These are phyloP conservation scores for Apiospora malaysiana DNA, from an alignment of 2,329 filamentous ascomycete genomes.

Conservation along the genomic window DNA sequence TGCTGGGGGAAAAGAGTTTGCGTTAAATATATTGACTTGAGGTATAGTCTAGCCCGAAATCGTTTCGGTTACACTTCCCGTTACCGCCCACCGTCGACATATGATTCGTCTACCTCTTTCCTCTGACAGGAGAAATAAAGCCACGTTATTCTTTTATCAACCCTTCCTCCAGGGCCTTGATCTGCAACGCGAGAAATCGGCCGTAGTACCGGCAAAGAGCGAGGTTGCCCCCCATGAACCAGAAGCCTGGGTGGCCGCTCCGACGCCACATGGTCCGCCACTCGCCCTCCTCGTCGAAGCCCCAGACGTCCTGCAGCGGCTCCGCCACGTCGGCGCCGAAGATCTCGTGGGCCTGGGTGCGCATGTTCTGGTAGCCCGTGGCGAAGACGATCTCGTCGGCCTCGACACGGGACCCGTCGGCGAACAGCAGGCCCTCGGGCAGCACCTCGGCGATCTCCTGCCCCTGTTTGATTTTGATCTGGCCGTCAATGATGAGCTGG, in stretches of 20 bases:
- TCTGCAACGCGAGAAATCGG: conserved; percentile 53
- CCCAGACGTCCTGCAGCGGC: conserved; percentile 65
- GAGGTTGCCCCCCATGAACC: conserved; percentile 59
- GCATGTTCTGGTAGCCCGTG: conserved; percentile 70
- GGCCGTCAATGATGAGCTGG: conserved; percentile 60
- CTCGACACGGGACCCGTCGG: conserved; percentile 55
- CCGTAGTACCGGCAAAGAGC: conserved; percentile 54
- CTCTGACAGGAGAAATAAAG: neutral
- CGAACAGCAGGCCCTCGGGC: conserved; percentile 46
- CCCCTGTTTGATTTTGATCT: conserved; percentile 59
- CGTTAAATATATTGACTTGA: too few relatives aligned
- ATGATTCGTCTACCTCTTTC: too few relatives aligned
- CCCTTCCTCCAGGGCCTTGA: conserved; percentile 51
- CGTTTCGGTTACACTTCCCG: too few relatives aligned
- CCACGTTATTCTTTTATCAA: conserved; percentile 27
- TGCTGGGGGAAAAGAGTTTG: too few relatives aligned
- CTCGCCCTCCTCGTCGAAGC: conserved; percentile 62
- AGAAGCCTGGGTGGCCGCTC: conserved; percentile 55
- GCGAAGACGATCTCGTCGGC: conserved; percentile 64
- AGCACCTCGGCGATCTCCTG: conserved; percentile 55
- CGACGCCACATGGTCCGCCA: conserved; percentile 54
- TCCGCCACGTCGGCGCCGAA: conserved; percentile 68
- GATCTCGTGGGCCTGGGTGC: conserved; percentile 63
- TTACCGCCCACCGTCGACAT: neutral
- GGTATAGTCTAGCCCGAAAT: too few relatives aligned